Evolutionary conservation across 169 alveolate genomes (phyloP).

Genomic region (Eimeria maxima): DNA sequence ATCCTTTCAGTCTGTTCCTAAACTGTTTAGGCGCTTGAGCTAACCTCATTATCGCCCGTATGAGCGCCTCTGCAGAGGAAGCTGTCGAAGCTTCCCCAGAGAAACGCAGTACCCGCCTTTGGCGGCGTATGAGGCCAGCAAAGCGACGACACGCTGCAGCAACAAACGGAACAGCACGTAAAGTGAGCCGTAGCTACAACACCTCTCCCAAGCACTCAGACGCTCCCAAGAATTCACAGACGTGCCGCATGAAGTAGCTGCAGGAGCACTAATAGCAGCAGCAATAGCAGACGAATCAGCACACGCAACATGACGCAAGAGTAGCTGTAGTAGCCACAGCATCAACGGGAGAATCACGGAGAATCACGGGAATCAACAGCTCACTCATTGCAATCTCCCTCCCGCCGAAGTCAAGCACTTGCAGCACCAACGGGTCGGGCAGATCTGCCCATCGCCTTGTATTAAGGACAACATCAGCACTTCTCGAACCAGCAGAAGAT

Average conservation of each 20-base stretch:
- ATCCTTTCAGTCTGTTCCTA: background rate
- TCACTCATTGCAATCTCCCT: conserved; percentile 54
- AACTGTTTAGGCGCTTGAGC: background rate
- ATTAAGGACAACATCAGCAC: background rate
- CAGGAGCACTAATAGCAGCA: background rate
- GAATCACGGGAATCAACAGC: background rate
- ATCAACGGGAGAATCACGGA: background rate
- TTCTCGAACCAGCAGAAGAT: background rate
- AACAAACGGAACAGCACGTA: background rate
- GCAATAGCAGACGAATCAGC: background rate
- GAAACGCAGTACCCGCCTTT: conserved; percentile 62
- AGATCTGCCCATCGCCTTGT: conserved; percentile 51
- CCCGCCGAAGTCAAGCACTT: conserved; percentile 70
- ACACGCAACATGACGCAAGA: background rate
- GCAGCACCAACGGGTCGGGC: conserved; percentile 61
- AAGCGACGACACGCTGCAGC: conserved; percentile 72
- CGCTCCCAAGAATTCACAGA: background rate
- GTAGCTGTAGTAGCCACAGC: background rate
- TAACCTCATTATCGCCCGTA: conserved; percentile 59
- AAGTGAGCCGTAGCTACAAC: background rate
- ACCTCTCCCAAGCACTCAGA: background rate
- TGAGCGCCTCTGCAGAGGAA: conserved; percentile 58
- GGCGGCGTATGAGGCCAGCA: conserved; percentile 65
- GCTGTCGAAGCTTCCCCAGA: conserved; percentile 62
- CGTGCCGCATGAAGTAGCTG: background rate